These are phyloP conservation scores for Lactarius hatsudake DNA, from an alignment of 768 basidiomycete genomes.

Conservation along the genomic window DNA sequence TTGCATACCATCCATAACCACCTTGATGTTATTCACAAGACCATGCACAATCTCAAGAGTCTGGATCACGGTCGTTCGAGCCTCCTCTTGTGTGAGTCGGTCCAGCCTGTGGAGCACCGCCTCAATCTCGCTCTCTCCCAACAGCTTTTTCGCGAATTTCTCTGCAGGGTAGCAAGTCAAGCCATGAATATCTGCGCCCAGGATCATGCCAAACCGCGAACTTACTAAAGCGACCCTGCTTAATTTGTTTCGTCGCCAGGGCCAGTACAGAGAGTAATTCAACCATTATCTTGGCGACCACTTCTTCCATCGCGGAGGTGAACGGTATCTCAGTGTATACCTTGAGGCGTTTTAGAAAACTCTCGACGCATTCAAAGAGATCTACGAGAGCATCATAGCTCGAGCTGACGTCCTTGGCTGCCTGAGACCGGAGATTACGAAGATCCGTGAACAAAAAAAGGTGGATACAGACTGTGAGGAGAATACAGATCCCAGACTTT, in stretches of 20 bases:
- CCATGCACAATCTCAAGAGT: not conserved
- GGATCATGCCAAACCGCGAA: too few relatives aligned
- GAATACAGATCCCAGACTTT: not conserved
- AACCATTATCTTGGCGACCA: too few relatives aligned
- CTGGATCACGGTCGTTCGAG: too few relatives aligned
- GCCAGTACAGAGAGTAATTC: not conserved
- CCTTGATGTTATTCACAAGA: slow-evolving; percentile 1
- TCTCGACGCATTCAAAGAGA: not conserved
- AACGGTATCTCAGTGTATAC: too few relatives aligned
- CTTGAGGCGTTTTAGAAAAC: slow-evolving; percentile 1
- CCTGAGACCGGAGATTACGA: not conserved
- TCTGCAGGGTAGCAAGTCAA: too few relatives aligned
- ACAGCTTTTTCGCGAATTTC: not conserved
- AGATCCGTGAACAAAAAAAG: not conserved
- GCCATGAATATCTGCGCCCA: too few relatives aligned
- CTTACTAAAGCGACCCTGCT: too few relatives aligned
- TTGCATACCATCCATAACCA: slow-evolving; percentile 1
- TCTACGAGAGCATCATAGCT: slow-evolving; percentile 7
- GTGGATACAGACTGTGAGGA: not conserved
- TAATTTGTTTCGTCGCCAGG: too few relatives aligned
- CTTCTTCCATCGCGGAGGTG: too few relatives aligned
- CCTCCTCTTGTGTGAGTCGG: too few relatives aligned
- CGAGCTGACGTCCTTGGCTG: not conserved
- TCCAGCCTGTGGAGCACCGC: too few relatives aligned
- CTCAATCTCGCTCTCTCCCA: too few relatives aligned